These are phyloP conservation scores for Coffea eugenioides DNA, from an alignment of 257 asterid species.

Conservation along the genomic window DNA sequence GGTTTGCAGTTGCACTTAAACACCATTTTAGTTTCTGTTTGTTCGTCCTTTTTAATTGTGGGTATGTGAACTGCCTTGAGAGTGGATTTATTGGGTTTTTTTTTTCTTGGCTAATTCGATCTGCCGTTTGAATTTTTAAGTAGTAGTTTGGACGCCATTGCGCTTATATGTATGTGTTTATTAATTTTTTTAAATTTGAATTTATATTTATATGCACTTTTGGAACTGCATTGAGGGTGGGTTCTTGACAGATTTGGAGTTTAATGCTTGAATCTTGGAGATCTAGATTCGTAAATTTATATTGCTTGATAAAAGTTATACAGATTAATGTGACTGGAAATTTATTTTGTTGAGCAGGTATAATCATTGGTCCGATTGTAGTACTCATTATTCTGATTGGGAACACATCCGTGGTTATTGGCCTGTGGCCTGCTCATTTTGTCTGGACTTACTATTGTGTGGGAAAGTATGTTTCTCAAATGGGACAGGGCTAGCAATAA, in stretches of 20 bases:
- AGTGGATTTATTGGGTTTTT: not conserved
- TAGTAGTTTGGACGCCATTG: too few relatives aligned
- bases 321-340: not conserved
- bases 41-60: too few relatives aligned
- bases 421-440: conserved; percentile 88
- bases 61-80: not conserved
- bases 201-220: too few relatives aligned
- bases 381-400: conserved; percentile 46
- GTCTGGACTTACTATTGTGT: conserved; percentile 82
- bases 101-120: too few relatives aligned
- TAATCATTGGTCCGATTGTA: conserved; percentile 55
- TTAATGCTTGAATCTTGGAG: not conserved
- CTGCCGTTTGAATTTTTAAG: too few relatives aligned
- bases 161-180: too few relatives aligned
- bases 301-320: not conserved
- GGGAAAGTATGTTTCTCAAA: conserved; percentile 43
- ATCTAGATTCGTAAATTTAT: not conserved
- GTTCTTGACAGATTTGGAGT: not conserved
- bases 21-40: not conserved
- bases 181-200: too few relatives aligned
- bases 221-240: not conserved
- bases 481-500: too few relatives aligned
- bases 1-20: too few relatives aligned
- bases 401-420: conserved; percentile 72
- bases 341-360: conserved; percentile 49